These are phyloP conservation scores for Linnemannia schmuckeri DNA, from an alignment of 192 early-diverging fungal species.

Conservation along the genomic window DNA sequence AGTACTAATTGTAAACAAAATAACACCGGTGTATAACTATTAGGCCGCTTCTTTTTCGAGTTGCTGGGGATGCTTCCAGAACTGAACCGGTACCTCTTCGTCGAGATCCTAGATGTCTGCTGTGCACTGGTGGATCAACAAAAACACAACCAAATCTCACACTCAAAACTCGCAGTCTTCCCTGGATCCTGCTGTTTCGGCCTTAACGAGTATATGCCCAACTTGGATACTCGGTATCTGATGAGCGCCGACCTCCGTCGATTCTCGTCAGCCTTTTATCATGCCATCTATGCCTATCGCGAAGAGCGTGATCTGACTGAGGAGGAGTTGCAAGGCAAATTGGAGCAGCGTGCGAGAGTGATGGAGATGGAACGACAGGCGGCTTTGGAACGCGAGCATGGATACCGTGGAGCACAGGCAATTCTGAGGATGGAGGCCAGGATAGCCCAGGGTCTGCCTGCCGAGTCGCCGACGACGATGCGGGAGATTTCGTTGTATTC, in stretches of 20 bases:
- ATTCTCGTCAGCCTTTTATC: constrained; percentile 46
- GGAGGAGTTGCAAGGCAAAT: constrained; percentile 37
- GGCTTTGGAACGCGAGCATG: constrained; percentile 42
- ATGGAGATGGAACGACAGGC: constrained; percentile 38
- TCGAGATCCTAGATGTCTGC: constrained; percentile 53
- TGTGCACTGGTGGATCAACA: constrained; percentile 49
- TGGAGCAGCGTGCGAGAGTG: constrained; percentile 19
- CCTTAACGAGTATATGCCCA: constrained; percentile 40
- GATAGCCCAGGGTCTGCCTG: constrained; percentile 48
- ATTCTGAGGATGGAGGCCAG: constrained; percentile 52
- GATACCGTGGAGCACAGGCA: constrained; percentile 28
- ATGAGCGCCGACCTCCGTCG: constrained; percentile 30
- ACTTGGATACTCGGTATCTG: constrained; percentile 43
- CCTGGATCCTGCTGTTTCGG: constrained; percentile 50
- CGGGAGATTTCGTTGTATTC: constrained; percentile 45
- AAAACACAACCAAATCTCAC: constrained; percentile 35
- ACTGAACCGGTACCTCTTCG: constrained; percentile 47
- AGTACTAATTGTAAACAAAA: not conserved
- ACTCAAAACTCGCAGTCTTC: constrained; percentile 46
- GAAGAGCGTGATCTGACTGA: constrained; percentile 47
- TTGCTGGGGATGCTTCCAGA: constrained; percentile 51
- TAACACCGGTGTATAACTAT: not conserved
- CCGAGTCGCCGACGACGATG: constrained; percentile 38
- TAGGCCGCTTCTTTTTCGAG: constrained; percentile 54
- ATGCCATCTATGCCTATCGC: constrained; percentile 52